phyloP scores from a whole-genome alignment of 805 yeast species.

The Kodamaea leandrae region DNA sequence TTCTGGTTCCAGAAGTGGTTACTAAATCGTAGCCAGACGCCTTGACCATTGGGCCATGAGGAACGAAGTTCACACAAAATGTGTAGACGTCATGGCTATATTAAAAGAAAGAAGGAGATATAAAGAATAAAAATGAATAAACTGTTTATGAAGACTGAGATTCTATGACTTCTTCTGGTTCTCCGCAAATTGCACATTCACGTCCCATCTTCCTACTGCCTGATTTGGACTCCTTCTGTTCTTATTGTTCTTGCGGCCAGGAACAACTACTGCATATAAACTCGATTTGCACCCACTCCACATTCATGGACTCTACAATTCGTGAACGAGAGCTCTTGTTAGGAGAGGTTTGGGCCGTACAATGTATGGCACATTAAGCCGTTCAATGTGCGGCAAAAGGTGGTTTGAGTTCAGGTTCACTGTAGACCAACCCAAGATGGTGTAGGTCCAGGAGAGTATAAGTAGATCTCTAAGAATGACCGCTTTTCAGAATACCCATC shows the following conservation, averaged over 20 bases:
- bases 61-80: slow-evolving; percentile 33
- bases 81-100: not conserved
- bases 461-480: not conserved
- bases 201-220: too few species aligned
- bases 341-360: slow-evolving; percentile 1
- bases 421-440: too few species aligned
- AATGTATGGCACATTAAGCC: slow-evolving; percentile 1
- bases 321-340: not conserved
- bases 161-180: too few species aligned
- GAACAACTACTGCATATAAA: not conserved
- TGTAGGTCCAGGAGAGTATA: not conserved
- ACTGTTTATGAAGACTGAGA: too few species aligned
- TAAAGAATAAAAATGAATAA: too few species aligned
- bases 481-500: not conserved
- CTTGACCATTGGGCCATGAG: slow-evolving; percentile 55
- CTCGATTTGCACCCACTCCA: not conserved
- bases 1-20: slow-evolving; percentile 42
- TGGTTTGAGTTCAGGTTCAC: too few species aligned
- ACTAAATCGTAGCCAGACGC: slow-evolving; percentile 51
- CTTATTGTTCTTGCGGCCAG: not conserved
- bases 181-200: too few species aligned
- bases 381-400: not conserved
- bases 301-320: too few species aligned
- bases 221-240: not conserved
- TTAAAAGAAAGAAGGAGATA: too few species aligned